A percentile compares a stretch with the other conserved stretches of the same genome.
Conservation (phyloP, 2,329 filamentous ascomycete species). For the Eurotiales sp. region DNA sequence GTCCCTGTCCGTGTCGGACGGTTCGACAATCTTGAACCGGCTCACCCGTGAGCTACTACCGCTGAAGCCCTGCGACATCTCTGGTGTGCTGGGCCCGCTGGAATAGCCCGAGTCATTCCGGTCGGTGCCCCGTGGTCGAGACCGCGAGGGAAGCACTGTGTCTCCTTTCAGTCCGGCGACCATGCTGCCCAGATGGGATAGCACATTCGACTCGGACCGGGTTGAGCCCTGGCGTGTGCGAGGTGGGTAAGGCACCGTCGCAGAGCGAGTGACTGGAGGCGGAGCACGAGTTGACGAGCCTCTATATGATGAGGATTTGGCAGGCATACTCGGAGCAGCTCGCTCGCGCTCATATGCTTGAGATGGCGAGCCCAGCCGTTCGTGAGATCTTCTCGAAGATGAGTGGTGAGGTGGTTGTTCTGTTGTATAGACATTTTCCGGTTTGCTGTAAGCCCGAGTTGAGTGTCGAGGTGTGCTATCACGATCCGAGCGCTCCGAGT, state of each 20-base stretch:
- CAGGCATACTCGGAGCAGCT: slow-evolving; percentile 32
- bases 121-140: slow-evolving; percentile 34
- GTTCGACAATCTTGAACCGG: slow-evolving; percentile 30
- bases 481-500: slow-evolving; percentile 23
- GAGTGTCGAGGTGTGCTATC: slow-evolving; percentile 27
- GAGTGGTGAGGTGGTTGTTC: slow-evolving; percentile 26
- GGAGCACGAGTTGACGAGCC: slow-evolving; percentile 26
- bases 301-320: slow-evolving; percentile 33
- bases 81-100: slow-evolving; percentile 40
- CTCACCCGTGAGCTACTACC: slow-evolving; percentile 29
- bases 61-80: slow-evolving; percentile 29
- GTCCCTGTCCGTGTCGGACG: slow-evolving; percentile 23
- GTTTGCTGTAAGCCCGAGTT: slow-evolving; percentile 24
- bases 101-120: slow-evolving; percentile 45
- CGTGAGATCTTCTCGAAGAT: slow-evolving; percentile 25
- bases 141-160: slow-evolving; percentile 22
- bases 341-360: slow-evolving; percentile 18
- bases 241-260: slow-evolving; percentile 26
- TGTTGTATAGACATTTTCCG: slow-evolving; percentile 15
- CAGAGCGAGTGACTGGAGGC: slow-evolving; percentile 29
- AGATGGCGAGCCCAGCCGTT: slow-evolving; percentile 24
- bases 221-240: slow-evolving; percentile 27
- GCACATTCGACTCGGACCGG: slow-evolving; percentile 46
- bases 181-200: slow-evolving; percentile 7
- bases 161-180: slow-evolving; percentile 3